A percentile compares a stretch with the other conserved stretches of the same genome.
Conservation (phyloP, 768 basidiomycete species). For the Kwoniella shandongensis region DNA sequence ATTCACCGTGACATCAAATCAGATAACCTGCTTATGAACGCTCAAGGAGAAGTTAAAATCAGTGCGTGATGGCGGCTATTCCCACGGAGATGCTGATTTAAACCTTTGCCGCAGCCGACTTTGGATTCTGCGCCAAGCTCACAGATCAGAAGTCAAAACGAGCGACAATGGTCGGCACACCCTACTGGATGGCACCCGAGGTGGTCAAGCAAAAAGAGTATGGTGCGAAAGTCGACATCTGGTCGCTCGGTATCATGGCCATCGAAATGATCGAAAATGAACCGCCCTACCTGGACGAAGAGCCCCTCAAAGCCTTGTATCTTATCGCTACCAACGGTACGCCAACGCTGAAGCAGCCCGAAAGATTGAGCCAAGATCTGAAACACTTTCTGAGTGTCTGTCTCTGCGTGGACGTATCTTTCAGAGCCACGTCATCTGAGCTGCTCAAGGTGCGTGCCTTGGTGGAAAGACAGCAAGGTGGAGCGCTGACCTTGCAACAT, state of each 20-base stretch:
- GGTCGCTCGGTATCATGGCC: slow-evolving; percentile 91
- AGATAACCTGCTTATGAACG: slow-evolving; percentile 90
- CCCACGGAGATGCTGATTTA: neutral
- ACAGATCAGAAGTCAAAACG: slow-evolving; percentile 96
- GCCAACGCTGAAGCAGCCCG: slow-evolving; percentile 94
- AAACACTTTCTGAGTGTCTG: slow-evolving; percentile 98
- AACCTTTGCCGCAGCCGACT: slow-evolving; percentile 71
- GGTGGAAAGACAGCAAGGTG: neutral
- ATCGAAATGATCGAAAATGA: slow-evolving; percentile 97
- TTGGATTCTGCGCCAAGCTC: slow-evolving; percentile 93
- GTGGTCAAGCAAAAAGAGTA: slow-evolving; percentile 97
- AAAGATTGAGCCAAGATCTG: slow-evolving; percentile 82
- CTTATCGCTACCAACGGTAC: slow-evolving; percentile 98
- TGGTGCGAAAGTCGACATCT: slow-evolving; percentile 97
- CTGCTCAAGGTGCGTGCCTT: slow-evolving; percentile 43
- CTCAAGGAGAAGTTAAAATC: slow-evolving; percentile 92
- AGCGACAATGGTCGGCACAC: slow-evolving; percentile 97
- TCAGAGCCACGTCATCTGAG: slow-evolving; percentile 71
- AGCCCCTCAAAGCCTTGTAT: slow-evolving; percentile 93
- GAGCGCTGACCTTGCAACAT: slow-evolving; percentile 8
- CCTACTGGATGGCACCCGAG: slow-evolving; percentile 99
- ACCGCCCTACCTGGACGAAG: slow-evolving; percentile 93
- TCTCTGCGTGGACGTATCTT: slow-evolving; percentile 92
- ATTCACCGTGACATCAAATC: slow-evolving; percentile 98
- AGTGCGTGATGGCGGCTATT: slow-evolving; percentile 61